Conservation (phyloP, 2,329 filamentous ascomycete species). For the Talaromyces atroroseus region DNA sequence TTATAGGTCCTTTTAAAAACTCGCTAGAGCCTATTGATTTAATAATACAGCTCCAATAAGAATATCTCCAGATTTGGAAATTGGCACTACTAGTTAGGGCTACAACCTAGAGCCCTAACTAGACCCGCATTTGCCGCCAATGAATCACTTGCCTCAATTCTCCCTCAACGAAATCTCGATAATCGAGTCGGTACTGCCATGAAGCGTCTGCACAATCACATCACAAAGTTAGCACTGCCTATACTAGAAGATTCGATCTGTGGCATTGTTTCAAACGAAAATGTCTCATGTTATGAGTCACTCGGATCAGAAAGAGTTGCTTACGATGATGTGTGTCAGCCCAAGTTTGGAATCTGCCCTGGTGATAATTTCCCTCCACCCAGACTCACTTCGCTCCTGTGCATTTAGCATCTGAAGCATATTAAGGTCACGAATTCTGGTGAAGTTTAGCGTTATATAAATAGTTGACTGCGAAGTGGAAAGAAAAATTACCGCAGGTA, state of each 20-base stretch:
- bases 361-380: background rate
- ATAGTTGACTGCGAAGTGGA: no score
- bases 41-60: background rate
- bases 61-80: background rate
- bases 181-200: background rate
- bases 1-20: no score
- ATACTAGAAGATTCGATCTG: no score
- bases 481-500: no score
- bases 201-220: background rate
- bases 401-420: background rate
- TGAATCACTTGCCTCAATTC: background rate
- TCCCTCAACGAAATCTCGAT: background rate
- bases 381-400: background rate
- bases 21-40: no score
- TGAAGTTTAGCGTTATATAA: background rate
- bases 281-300: no score
- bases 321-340: no score
- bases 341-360: background rate
- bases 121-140: background rate
- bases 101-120: background rate
- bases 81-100: background rate
- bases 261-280: no score
- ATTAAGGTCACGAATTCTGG: background rate
- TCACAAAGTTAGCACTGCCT: background rate
- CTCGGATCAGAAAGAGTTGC: no score